These are phyloP conservation scores for Colletotrichum sublineola DNA, from an alignment of 2,329 filamentous ascomycete species.

Conservation along the genomic window DNA sequence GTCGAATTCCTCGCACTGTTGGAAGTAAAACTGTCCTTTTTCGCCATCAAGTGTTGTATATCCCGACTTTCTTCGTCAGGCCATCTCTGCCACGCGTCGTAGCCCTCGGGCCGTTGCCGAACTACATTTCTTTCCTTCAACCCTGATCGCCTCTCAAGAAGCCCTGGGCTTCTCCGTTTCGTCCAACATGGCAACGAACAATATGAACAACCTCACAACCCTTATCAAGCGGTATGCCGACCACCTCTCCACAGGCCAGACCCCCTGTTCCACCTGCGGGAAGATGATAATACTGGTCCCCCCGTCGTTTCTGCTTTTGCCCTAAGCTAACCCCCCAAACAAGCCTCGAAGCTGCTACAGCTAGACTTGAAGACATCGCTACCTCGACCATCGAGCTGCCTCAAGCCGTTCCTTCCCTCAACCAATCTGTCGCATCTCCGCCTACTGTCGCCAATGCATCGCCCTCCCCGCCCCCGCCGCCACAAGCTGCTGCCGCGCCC, in stretches of 20 bases:
- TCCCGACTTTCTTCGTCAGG: slow-evolving; percentile 19
- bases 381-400: slow-evolving; percentile 76
- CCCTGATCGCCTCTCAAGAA: slow-evolving; percentile 8
- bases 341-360: slow-evolving; percentile 97
- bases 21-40: neutral
- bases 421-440: slow-evolving; percentile 54
- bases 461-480: slow-evolving; percentile 52
- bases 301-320: neutral
- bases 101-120: slow-evolving; percentile 11
- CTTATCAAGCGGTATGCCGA: slow-evolving; percentile 92
- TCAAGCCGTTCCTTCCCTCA: slow-evolving; percentile 62
- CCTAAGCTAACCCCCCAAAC: slow-evolving; percentile 59
- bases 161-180: slow-evolving; percentile 9
- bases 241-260: neutral
- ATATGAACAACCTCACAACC: slow-evolving; percentile 97
- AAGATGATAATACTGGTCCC: neutral
- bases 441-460: slow-evolving; percentile 49
- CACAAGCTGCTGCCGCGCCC: slow-evolving; percentile 52
- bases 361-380: slow-evolving; percentile 95
- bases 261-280: slow-evolving; percentile 23
- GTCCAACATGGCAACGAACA: slow-evolving; percentile 76
- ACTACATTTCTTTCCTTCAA: slow-evolving; percentile 3
- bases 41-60: neutral
- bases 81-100: slow-evolving; percentile 18
- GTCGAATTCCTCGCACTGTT: neutral